Base-by-base conservation (phyloP, 805 yeast species). In the Clavispora vitiphila region DNA sequence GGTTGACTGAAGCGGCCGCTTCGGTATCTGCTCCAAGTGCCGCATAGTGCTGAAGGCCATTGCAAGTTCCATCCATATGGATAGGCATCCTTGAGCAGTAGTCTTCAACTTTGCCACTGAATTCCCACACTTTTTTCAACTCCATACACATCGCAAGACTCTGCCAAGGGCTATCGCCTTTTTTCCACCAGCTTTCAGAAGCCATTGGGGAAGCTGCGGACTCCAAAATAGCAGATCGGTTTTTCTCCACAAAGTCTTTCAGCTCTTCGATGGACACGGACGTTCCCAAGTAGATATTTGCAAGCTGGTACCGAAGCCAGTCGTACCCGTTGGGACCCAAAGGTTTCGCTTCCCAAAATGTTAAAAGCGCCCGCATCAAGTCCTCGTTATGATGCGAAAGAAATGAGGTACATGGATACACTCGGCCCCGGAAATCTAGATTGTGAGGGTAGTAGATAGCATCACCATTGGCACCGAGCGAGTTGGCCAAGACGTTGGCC, bases 31-130 rank as follows among this genome's bases (percentile, higher is more conserved):
- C 56, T 2, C 72, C 68, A 14, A 70, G 50, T 1, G 74, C 74
- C 6, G 75, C 69, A 50, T 69, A 70, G 45, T 70, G 75, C 50
- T 70, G 75, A 27, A 70, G 58, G 2, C 75, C 75, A 48, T 70
- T 70, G 42, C 75, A 70, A 0, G 74, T 64, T 0, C 75, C 75
- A 50, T 70, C 75, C 44, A 62, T 69, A 39, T 68, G 72, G 7
- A 70, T 56, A 0, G 74, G 68, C 15, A 67, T 54, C 27, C 72
- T 47, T 22, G 62, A 52, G 14, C 35, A 35, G 35, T 47, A 69
- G 0, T 54, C 43, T 22, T 54, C 46, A 3, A 60, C 31, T 1
- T 51, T 40, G 2, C 56, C 55, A 4, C 30, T 8, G 25, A 32
- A 44, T 5, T 53, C 20, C 34, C 55, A 45, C 1, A 67, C 53